Base-by-base conservation (phyloP, 345 rosid species). In the Citrus mangshanensis region DNA sequence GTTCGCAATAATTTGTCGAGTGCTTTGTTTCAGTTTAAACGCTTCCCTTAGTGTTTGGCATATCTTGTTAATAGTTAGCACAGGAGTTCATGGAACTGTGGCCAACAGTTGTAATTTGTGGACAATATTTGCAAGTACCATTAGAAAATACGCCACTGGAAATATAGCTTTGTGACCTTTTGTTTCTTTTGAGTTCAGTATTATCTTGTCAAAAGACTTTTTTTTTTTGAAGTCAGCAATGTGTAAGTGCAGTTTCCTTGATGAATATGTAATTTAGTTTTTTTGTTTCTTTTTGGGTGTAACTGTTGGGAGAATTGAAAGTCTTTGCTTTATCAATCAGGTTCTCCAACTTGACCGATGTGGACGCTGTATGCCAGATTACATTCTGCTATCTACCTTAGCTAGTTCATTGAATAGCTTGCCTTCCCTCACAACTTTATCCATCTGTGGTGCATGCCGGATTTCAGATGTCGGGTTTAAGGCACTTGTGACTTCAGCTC, bases 321-420 rank as follows among this genome's bases (percentile, higher is more conserved):
- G 59, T 80, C 54, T 70, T 55, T 78, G 37, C 80, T 80, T 80
- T 79, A 24, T 42, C 77, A 72, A 72, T 77, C 89, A 93, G 99
- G 93, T 95, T 80, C 87, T 95, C 75, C 99, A 95, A 82, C 95
- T 95, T 42, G 95, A 91, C 79, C 87, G 83, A 67, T 89, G 96
- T 85, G 99, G 99, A 18, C 92, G 91, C 70, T 92, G 98, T 82
- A 55, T 95, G 90, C 74, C 96, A 58, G 99, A 95, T 86, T 87
- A 87, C 74, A 30, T 71, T 38, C 32, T 95, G 76, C 81, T 24
- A 58, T 76, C 82, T 68, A 87, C 95, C 84, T 80, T 92, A 81
- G 92, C 89, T 59, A 82, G 77, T 77, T 88, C 93, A 70, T 70
- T 87, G 49, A 82, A 86, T 59, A 81, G 88, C 86, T 87, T 93